phyloP scores from a whole-genome alignment of 73 alveolate genomes.

The Paramecium sexaurelia region DNA sequence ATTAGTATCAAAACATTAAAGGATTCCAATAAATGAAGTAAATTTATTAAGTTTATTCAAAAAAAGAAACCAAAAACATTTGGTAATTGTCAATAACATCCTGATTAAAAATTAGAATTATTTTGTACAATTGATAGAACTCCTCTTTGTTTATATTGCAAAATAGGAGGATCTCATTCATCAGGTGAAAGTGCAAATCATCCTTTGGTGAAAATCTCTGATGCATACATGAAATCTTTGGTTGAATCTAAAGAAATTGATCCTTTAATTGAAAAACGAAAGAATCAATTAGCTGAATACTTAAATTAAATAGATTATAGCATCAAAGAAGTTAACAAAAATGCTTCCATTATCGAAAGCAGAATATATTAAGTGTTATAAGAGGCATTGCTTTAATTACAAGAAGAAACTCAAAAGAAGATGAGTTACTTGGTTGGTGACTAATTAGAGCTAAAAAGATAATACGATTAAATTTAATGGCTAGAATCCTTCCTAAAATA shows the following conservation, averaged over 20 bases:
- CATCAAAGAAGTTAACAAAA: conserved; percentile 61
- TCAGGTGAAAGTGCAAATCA: conserved; percentile 71
- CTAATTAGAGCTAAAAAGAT: conserved; percentile 63
- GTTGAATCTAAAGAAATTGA: conserved; percentile 68
- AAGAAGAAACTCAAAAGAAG: conserved; percentile 66
- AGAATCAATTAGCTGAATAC: conserved; percentile 47
- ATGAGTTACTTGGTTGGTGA: conserved; percentile 63
- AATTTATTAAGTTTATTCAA: background rate
- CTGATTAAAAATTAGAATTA: conserved; percentile 68
- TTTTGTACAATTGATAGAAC: conserved; percentile 67
- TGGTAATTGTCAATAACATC: conserved; percentile 67
- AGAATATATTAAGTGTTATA: conserved; percentile 66
- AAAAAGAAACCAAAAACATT: conserved; percentile 68
- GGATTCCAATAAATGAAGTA: conserved; percentile 45
- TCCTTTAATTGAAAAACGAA: conserved; percentile 67
- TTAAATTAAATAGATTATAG: conserved; percentile 59
- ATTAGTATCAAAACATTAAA: conserved; percentile 55
- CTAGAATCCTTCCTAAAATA: conserved; percentile 70
- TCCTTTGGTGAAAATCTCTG: conserved; percentile 67
- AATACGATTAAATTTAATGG: conserved; percentile 69
- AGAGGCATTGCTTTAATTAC: conserved; percentile 63
- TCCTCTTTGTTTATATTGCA: conserved; percentile 74
- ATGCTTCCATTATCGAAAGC: conserved; percentile 52
- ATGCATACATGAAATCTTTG: conserved; percentile 68
- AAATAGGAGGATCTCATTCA: conserved; percentile 72